Percentiles rank a stretch among this genome's conserved stretches.
phyloP scores from a whole-genome alignment of 805 yeast genomes.

The Saccharomycopsis amapae region DNA sequence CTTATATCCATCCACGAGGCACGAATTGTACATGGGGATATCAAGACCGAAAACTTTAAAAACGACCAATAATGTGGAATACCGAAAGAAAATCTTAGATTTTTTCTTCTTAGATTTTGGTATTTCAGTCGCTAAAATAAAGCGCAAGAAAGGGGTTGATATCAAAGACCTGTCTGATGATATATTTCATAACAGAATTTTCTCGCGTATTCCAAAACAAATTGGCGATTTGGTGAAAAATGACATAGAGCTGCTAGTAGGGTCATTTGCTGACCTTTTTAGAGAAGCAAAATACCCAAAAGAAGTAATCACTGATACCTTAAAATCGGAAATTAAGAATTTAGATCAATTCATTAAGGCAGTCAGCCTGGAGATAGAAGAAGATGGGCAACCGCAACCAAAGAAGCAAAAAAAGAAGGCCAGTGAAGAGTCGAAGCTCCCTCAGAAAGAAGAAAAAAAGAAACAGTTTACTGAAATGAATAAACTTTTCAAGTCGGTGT shows the following conservation, averaged over 20 bases:
- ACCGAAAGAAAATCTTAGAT: too few relatives aligned
- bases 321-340: too few relatives aligned
- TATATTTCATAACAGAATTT: too few relatives aligned
- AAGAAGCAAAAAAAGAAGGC: not conserved
- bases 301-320: not conserved
- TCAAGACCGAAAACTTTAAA: not conserved
- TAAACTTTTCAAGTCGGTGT: not conserved
- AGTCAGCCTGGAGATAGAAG: not conserved
- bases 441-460: too few relatives aligned
- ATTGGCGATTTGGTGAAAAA: not conserved
- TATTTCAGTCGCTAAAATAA: not conserved
- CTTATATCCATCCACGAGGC: not conserved
- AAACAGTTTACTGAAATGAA: not conserved
- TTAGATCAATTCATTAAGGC: not conserved
- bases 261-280: not conserved
- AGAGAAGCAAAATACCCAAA: too few relatives aligned
- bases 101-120: not conserved
- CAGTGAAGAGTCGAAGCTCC: not conserved
- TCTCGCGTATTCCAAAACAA: not conserved
- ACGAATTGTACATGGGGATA: not conserved
- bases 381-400: not conserved
- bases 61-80: too few relatives aligned
- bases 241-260: not conserved
- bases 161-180: not conserved
- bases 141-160: not conserved